Conservation (phyloP, 176 grass and related monocot genomes). For the Phoenix dactylifera region DNA sequence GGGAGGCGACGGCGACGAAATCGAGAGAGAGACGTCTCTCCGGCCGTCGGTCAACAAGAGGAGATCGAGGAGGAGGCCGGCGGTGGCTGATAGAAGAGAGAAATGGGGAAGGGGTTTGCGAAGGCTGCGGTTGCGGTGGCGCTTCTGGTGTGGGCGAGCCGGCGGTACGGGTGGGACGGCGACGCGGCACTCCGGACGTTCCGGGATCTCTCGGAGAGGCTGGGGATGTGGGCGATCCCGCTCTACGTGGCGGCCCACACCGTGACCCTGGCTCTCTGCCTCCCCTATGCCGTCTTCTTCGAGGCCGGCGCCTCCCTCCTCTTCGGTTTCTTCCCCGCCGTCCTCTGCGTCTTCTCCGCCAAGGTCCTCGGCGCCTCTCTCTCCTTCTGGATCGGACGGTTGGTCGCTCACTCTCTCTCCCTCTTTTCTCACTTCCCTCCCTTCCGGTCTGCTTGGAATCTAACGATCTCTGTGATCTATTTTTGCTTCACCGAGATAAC, state of each 20-base stretch:
- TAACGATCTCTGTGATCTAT: no score
- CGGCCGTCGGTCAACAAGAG: no score
- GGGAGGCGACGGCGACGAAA: no score
- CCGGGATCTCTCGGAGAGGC: slow-evolving; percentile 22
- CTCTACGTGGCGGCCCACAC: slow-evolving; percentile 68
- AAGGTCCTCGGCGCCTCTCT: slow-evolving; percentile 90
- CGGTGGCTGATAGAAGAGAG: no score
- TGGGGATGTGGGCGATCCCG: slow-evolving; percentile 74
- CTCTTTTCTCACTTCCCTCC: background rate
- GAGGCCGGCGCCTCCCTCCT: slow-evolving; percentile 66
- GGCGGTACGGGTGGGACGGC: slow-evolving; percentile 23
- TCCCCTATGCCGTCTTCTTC: slow-evolving; percentile 88
- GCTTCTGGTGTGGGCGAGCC: slow-evolving; percentile 3
- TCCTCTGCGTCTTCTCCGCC: slow-evolving; percentile 85
- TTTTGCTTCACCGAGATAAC: no score
- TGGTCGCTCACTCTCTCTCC: background rate
- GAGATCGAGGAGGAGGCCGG: no score
- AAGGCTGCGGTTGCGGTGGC: background rate
- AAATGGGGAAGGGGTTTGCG: no score
- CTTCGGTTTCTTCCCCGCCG: slow-evolving; percentile 85
- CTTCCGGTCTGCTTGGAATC: no score
- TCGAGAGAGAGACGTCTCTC: no score
- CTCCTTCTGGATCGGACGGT: slow-evolving; percentile 99
- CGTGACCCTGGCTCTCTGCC: slow-evolving; percentile 71
- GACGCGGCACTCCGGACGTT: slow-evolving; percentile 40